Evolutionary conservation across 2,329 filamentous ascomycete genomes (phyloP).

Genomic region (Neofusicoccum laricinum): DNA sequence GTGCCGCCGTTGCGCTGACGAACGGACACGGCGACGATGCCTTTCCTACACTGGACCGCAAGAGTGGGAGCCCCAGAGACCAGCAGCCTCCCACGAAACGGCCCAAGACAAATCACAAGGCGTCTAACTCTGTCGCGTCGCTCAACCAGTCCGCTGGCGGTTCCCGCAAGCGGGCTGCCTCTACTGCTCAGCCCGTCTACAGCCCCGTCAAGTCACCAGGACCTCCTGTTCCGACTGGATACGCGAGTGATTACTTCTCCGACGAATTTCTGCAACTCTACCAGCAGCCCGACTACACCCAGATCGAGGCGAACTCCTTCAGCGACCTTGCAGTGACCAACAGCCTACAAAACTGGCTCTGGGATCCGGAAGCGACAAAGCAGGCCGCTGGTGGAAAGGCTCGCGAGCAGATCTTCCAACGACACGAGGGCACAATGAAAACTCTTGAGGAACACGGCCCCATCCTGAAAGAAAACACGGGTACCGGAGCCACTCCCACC

Average conservation of each 20-base stretch:
- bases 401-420: slow-evolving; percentile 68
- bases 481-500: slow-evolving; percentile 49
- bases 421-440: slow-evolving; percentile 55
- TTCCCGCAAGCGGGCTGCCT: slow-evolving; percentile 60
- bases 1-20: slow-evolving; percentile 53
- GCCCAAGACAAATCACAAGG: slow-evolving; percentile 74
- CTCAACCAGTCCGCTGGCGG: slow-evolving; percentile 61
- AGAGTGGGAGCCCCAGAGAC: slow-evolving; percentile 51
- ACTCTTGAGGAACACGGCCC: slow-evolving; percentile 53
- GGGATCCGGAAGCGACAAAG: slow-evolving; percentile 66
- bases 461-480: slow-evolving; percentile 49
- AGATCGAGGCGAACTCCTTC: slow-evolving; percentile 72
- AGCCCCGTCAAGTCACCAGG: slow-evolving; percentile 73
- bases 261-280: slow-evolving; percentile 73
- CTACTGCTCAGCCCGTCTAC: slow-evolving; percentile 30
- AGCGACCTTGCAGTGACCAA: slow-evolving; percentile 72
- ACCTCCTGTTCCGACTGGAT: slow-evolving; percentile 58
- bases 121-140: slow-evolving; percentile 73
- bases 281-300: slow-evolving; percentile 55
- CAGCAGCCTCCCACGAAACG: slow-evolving; percentile 69
- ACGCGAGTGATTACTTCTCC: slow-evolving; percentile 67
- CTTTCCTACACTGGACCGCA: slow-evolving; percentile 49
- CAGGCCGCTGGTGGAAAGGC: slow-evolving; percentile 63
- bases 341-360: slow-evolving; percentile 74
- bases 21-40: slow-evolving; percentile 55